Base-by-base conservation (phyloP, 495 filamentous ascomycete genomes). In the Xylaria telfairii region DNA sequence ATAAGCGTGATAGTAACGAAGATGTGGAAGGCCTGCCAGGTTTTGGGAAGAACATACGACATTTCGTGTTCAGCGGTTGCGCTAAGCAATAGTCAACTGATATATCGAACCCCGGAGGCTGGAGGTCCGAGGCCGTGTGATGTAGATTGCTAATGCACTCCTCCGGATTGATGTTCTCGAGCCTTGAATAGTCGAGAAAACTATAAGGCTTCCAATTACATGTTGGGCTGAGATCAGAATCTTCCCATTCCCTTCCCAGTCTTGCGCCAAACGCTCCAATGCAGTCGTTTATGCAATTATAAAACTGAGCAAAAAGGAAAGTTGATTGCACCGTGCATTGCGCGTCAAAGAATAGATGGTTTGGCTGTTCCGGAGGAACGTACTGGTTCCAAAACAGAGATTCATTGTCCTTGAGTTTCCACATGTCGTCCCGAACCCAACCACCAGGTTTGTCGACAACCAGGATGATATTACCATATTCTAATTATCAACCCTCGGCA, bases 401-500 rank as follows among this genome's bases (percentile, higher is more conserved):
- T 61, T 74, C 61, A 46, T 74, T 76, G 15, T 69, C 65, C 47
- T 1, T 13, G 17, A 76, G 74, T 44, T 74, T 63, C 74, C 72
- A 76, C 28, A 71, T 76, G 10, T 76, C 74, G 39, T 71, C 49
- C 53, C 74, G 70, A 49, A 72, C 44, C 74, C 74, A 76, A 47
- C 74, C 74, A n/a, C 42, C 67, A 10, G 69, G 67, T 32, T 56
- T 56, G 30, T 76, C 66, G 41, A 54, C 41, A 24, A 76, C 53
- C 3, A 76, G 57, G 42, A 76, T 51, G 15, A 76, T 4, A 41
- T 63, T 60, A 3, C 69, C 64, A 51, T 76, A 34, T 3, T 54
- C 15, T 30, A 70, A 72, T n/a, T n/a, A n/a, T n/a, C 9, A 76
- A 26, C 7, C 74, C 72, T 24, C 19, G 24, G 28, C 51, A 56